These are phyloP conservation scores for Mycena pura DNA, from an alignment of 768 basidiomycete species.

Conservation along the genomic window DNA sequence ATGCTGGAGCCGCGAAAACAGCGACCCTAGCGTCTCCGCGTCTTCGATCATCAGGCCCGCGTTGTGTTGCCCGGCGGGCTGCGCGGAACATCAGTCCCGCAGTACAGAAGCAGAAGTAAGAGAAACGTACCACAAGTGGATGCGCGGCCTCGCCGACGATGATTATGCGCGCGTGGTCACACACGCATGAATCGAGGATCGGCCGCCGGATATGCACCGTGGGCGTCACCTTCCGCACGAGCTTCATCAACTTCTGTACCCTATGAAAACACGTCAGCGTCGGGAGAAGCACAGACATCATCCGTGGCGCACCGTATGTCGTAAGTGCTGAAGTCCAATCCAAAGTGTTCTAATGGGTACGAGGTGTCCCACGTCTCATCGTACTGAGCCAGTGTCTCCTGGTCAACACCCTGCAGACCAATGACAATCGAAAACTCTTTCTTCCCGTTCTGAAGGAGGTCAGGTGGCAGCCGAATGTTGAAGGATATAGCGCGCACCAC, in stretches of 20 bases:
- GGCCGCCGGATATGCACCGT: conserved; percentile 38
- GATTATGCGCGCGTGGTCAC: conserved; percentile 52
- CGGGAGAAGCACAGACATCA: neutral
- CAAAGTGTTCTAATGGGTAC: conserved; percentile 40
- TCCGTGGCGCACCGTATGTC: conserved; percentile 43
- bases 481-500: conserved; percentile 27
- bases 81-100: neutral
- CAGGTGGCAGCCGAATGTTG: conserved; percentile 31
- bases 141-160: conserved; percentile 70
- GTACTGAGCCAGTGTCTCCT: conserved; percentile 28
- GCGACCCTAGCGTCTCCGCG: conserved; percentile 61
- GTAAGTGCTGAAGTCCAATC: conserved; percentile 42
- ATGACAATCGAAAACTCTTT: conserved; percentile 28
- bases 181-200: conserved; percentile 54
- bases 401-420: conserved; percentile 12
- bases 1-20: conserved; percentile 60
- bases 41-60: conserved; percentile 65
- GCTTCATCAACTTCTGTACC: conserved; percentile 40
- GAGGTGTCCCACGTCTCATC: conserved; percentile 40
- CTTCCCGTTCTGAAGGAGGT: conserved; percentile 37
- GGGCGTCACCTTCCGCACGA: conserved; percentile 37
- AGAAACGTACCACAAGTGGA: conserved; percentile 51
- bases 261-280: conserved; percentile 23
- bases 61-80: conserved; percentile 64
- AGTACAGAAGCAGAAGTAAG: neutral